Conservation (phyloP, 2,329 filamentous ascomycete genomes). For the Mycosphaerella arachidis region DNA sequence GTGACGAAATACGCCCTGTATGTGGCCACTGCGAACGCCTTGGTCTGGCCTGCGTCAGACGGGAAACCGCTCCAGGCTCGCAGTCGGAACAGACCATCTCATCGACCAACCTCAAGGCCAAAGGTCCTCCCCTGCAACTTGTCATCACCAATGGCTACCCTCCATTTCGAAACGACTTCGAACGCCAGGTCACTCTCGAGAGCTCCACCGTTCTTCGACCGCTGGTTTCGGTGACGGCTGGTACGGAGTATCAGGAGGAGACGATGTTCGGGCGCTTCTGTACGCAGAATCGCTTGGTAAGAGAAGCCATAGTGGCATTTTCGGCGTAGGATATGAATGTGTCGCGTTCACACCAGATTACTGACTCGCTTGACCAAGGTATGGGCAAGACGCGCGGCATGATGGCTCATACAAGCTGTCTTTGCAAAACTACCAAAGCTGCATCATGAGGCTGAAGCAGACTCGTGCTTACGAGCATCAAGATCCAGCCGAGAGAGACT, state of each 20-base stretch:
- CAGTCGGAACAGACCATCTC: conserved; percentile 1
- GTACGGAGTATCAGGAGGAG: conserved; percentile 6
- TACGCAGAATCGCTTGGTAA: conserved; percentile 12
- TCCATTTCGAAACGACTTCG: conserved; percentile 11
- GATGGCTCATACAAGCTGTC: conserved; percentile 11
- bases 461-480: neutral
- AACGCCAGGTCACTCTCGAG: conserved; percentile 7
- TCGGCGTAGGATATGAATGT: conserved; percentile 5
- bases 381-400: neutral
- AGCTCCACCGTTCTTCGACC: conserved; percentile 7
- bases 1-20: conserved; percentile 84
- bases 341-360: neutral
- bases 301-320: conserved; percentile 18
- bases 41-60: conserved; percentile 10
- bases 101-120: conserved; percentile 11
- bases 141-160: conserved; percentile 17
- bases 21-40: conserved; percentile 80
- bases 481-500: conserved; percentile 6
- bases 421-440: conserved; percentile 15
- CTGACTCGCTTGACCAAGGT: neutral
- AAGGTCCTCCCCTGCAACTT: neutral
- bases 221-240: conserved; percentile 12
- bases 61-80: conserved; percentile 1
- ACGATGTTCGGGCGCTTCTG: conserved; percentile 12
- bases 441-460: conserved; percentile 6